These are phyloP conservation scores for Aspergillus luchuensis DNA, from an alignment of 2,329 filamentous ascomycete species.

Conservation along the genomic window DNA sequence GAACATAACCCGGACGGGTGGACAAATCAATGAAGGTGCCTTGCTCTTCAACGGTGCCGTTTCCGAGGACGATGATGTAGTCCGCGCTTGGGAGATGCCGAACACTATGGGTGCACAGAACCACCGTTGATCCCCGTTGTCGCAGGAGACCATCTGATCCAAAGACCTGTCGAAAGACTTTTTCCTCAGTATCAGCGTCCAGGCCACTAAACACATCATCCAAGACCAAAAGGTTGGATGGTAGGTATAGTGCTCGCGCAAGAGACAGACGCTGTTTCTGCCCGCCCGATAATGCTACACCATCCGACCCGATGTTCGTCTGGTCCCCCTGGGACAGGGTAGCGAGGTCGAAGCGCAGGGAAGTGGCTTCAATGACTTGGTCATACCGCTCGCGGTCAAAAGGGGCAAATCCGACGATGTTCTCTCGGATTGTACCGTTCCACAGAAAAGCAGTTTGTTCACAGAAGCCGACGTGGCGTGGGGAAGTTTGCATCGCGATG, in stretches of 20 bases:
- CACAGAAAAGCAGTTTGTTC: conserved; percentile 19
- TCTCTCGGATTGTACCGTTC: conserved; percentile 15
- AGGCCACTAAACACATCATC: neutral
- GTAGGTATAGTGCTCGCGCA: neutral
- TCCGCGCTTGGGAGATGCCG: neutral
- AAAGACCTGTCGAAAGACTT: neutral
- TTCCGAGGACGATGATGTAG: neutral
- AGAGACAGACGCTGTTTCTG: conserved; percentile 1
- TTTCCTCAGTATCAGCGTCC: neutral
- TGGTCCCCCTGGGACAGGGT: neutral
- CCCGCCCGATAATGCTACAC: neutral
- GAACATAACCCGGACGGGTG: conserved; percentile 7
- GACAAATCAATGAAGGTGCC: conserved; percentile 4
- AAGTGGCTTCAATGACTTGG: conserved; percentile 16
- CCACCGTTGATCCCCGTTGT: neutral
- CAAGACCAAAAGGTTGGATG: neutral
- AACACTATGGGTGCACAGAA: neutral
- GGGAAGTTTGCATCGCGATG: neutral
- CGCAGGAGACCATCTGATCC: neutral
- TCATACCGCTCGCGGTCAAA: conserved; percentile 28
- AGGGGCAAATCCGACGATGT: conserved; percentile 25
- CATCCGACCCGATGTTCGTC: neutral
- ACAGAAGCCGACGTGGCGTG: conserved; percentile 13
- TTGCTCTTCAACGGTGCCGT: conserved; percentile 6
- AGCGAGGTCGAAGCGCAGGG: neutral